Conservation (phyloP, 75 land plant species). For the Ceratopteris richardii region DNA sequence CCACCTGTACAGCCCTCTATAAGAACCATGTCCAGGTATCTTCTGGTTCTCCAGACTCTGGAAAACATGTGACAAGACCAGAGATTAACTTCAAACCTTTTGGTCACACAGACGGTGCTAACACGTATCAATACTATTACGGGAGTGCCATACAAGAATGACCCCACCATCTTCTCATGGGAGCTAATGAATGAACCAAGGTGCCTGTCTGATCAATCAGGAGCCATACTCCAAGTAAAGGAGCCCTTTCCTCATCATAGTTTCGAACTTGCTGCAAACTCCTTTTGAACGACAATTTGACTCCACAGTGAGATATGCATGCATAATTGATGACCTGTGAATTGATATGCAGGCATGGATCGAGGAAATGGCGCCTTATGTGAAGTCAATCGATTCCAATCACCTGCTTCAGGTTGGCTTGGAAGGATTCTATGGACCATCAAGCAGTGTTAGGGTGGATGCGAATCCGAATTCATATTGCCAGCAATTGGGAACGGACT, state of each 20-base stretch:
- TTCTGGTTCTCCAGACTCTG: too few relatives aligned
- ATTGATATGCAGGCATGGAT: constrained; percentile 66
- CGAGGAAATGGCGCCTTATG: constrained; percentile 75
- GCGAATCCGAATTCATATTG: constrained; percentile 35
- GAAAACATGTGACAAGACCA: not conserved
- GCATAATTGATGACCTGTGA: not conserved
- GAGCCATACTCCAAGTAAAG: constrained; percentile 43
- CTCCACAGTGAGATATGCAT: not conserved
- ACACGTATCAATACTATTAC: constrained; percentile 30
- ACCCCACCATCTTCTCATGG: constrained; percentile 31
- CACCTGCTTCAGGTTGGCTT: constrained; percentile 61
- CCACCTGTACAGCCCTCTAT: constrained; percentile 17
- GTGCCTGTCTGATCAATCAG: constrained; percentile 39
- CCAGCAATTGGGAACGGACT: constrained; percentile 54
- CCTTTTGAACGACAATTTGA: not conserved
- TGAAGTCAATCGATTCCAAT: constrained; percentile 62
- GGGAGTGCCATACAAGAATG: constrained; percentile 21
- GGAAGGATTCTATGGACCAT: constrained; percentile 83
- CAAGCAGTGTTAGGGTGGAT: constrained; percentile 24
- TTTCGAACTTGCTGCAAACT: not conserved
- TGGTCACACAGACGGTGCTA: constrained; percentile 14
- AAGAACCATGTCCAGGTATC: constrained; percentile 30
- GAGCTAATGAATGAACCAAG: constrained; percentile 38
- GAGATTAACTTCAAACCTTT: not conserved
- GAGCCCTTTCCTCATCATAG: too few relatives aligned